Percentiles rank a stretch among this genome's conserved stretches.
These are phyloP conservation scores for Suillus fuscotomentosus DNA, from an alignment of 768 basidiomycete species.

Conservation along the genomic window DNA sequence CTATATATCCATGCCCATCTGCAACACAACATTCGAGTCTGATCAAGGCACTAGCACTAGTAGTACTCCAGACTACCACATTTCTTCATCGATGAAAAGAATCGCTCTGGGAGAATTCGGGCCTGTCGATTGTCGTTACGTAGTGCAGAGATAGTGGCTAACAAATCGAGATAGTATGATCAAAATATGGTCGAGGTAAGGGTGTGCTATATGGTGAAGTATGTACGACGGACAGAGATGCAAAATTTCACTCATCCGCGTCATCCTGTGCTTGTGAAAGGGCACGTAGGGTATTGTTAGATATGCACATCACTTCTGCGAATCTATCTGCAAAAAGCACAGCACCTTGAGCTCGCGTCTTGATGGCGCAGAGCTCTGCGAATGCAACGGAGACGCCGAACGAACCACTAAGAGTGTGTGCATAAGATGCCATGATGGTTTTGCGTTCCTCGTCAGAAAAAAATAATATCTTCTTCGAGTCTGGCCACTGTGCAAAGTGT, in stretches of 20 bases:
- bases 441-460: slow-evolving; percentile 35
- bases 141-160: not conserved
- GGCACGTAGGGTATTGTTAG: slow-evolving; percentile 15
- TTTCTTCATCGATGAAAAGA: too few species aligned
- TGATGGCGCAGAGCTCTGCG: slow-evolving; percentile 49
- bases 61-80: too few species aligned
- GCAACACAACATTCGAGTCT: not conserved
- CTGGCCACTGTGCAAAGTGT: slow-evolving; percentile 25
- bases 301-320: slow-evolving; percentile 23
- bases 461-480: slow-evolving; percentile 7
- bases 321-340: slow-evolving; percentile 21
- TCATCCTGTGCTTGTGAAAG: slow-evolving; percentile 16
- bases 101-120: not conserved
- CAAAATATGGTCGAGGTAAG: not conserved
- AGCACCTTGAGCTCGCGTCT: slow-evolving; percentile 40
- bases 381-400: slow-evolving; percentile 62
- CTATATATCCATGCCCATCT: not conserved
- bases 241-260: slow-evolving; percentile 7
- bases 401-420: slow-evolving; percentile 30
- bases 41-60: too few species aligned
- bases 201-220: not conserved
- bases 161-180: not conserved
- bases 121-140: not conserved
- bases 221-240: not conserved
- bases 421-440: slow-evolving; percentile 53